Base-by-base conservation (phyloP, 2,329 filamentous ascomycete species). In the Sclerotinia borealis region DNA sequence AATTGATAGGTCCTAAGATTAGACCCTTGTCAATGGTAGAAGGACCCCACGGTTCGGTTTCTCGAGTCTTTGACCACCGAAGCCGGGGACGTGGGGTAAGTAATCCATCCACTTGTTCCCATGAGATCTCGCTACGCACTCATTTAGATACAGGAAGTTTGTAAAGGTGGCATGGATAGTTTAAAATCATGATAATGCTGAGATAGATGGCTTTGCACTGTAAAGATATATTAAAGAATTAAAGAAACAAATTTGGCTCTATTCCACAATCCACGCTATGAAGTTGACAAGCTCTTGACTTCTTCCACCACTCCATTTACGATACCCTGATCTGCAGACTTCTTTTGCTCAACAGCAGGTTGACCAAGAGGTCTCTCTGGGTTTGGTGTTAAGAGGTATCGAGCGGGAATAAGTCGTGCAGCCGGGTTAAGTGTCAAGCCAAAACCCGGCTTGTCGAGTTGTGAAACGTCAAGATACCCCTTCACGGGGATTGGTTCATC, bases 401-500 rank as follows among this genome's bases (percentile, higher is more conserved):
- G 80, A 7, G 91, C 90, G 47, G 92, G 85, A 61, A 96, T 90
- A 66, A 97, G 79, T 73, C 90, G 90, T 15, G 81, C 76, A 22
- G 84, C 84, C 0, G 91, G 91, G 76, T 95, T 96, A 63, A 97
- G 77, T 64, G 93, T 92, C 58, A 97, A 81, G 5, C 93, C 93
- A 72, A 97, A 97, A 0, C 93, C 93, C 5, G 93, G 93, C 80
- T 89, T 92, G 75, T 97, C 91, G 63, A 97, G 81, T 63, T 91
- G 86, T 22, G 86, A 85, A 4, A 92, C 84, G 66, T 92, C 90
- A 56, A 97, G 81, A 76, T 86, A 96, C 0, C 93, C 93, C 71
- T 92, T 88, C 15, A 81, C 85, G 1, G 92, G 92, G 65, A 97
- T 93, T 6, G 92, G 92, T 79, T 97, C 93, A 75, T 96, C 92